Conservation (phyloP, 129 eudicot genomes). For the Flaveria robusta region DNA sequence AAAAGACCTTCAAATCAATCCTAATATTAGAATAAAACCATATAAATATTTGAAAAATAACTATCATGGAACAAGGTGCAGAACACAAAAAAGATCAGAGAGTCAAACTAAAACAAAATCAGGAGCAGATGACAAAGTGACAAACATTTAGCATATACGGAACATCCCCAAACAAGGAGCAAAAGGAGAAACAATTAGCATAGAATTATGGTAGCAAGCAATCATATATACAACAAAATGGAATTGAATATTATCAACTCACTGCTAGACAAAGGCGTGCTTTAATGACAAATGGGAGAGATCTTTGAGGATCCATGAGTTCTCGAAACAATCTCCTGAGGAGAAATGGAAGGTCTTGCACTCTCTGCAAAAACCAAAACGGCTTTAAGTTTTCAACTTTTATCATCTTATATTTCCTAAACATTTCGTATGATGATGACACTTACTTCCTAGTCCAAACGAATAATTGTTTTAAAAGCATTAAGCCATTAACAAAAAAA, state of each 20-base stretch:
- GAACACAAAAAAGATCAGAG: too few species aligned
- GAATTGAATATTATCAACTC: slow-evolving; percentile 38
- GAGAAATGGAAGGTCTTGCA: slow-evolving; percentile 92
- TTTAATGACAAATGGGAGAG: slow-evolving; percentile 79
- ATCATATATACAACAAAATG: background rate
- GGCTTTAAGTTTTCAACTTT: background rate
- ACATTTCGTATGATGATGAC: background rate
- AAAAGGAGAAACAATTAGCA: slow-evolving; percentile 8
- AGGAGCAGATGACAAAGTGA: background rate
- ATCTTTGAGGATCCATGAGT: slow-evolving; percentile 80
- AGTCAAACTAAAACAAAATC: too few species aligned
- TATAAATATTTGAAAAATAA: background rate
- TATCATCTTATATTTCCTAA: background rate
- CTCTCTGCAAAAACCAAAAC: slow-evolving; percentile 55
- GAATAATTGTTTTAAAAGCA: background rate
- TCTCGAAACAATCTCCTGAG: slow-evolving; percentile 76
- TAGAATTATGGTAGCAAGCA: background rate
- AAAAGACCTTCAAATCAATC: background rate
- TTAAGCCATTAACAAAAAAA: background rate
- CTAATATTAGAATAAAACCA: background rate
- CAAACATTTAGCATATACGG: background rate
- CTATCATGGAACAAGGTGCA: background rate
- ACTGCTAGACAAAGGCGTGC: slow-evolving; percentile 91
- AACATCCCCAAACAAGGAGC: background rate
- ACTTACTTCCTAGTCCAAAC: background rate